Conservation (phyloP, 208 protist species). For the Leishmania gerbilli region DNA sequence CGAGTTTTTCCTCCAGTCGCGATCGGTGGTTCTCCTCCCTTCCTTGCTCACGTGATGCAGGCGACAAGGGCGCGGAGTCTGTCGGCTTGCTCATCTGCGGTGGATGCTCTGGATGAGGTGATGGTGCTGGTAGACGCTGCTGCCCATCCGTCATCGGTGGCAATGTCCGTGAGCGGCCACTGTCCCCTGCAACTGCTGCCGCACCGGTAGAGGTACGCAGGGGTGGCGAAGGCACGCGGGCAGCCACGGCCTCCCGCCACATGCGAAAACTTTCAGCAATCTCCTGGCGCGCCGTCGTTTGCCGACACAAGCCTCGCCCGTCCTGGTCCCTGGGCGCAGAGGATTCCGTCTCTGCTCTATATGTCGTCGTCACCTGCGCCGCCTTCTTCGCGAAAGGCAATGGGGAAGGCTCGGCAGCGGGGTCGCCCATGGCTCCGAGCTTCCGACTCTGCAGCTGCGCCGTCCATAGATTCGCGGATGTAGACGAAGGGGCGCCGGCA, state of each 20-base stretch:
- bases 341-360: not conserved
- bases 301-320: not conserved
- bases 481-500: not conserved
- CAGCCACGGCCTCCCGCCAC: not conserved
- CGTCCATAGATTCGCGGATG: slow-evolving; percentile 6
- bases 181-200: not conserved
- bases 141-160: not conserved
- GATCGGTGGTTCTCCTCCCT: not conserved
- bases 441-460: not conserved
- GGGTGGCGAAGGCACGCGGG: not conserved
- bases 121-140: not conserved
- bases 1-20: slow-evolving; percentile 7
- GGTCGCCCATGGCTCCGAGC: not conserved
- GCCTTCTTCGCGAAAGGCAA: not conserved
- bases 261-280: not conserved
- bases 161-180: not conserved
- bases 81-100: not conserved
- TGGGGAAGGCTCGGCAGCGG: not conserved
- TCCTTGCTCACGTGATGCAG: not conserved
- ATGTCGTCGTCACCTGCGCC: not conserved
- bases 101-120: not conserved
- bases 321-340: not conserved
- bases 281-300: not conserved
- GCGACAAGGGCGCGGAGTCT: not conserved
- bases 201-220: not conserved